Evolutionary conservation across 164 flowering plant species (phyloP), one percentile per base, ranked within the genome.

Genomic region (Paratinospora sagittata): DNA sequence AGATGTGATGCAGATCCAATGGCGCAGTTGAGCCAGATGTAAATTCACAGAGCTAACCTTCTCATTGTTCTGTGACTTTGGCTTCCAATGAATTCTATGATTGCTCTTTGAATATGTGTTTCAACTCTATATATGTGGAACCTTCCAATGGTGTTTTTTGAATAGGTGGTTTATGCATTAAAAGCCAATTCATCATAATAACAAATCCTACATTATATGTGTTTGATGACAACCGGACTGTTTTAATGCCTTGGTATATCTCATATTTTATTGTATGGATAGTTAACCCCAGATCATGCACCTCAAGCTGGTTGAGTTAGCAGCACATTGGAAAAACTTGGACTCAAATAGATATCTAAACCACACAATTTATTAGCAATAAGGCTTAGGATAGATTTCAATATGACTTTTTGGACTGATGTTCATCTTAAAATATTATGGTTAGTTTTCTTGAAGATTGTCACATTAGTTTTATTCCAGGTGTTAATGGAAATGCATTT

Each of bases 401-500:
- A 8, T 8, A 41, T 41, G 45, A 41, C 45, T 8, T 41, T 41
- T 41, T 41, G 45, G 3, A 41, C 45, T 41, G 45, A 8, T 41
- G 11, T 41, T 41, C 23, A 52, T 52, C 21, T n/a, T 52, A n/a
- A n/a, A n/a, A 52, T 8, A 52, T 3, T 52, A 14, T 52, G 21
- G 2, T 0, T 52, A 52, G 8, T 52, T 52, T 17, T 52, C 60
- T 52, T n/a, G 2, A 52, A 52, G 60, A 16, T 52, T n/a, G 14
- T 17, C 58, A 52, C 21, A 17, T 52, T 52, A 52, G n/a, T 63
- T 69, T 3, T 49, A 8, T 39, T 21, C 2, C n/a, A 70, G 39
- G 64, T 55, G 30, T 30, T 67, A n/a, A 37, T 62, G 21, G 30
- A 43, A 17, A 34, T 81, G 41, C 47, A 63, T 79, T 74, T 70